Evolutionary conservation across 768 basidiomycete species (phyloP), one percentile per base, ranked within the genome.

Genomic region (Serendipita sp.): DNA sequence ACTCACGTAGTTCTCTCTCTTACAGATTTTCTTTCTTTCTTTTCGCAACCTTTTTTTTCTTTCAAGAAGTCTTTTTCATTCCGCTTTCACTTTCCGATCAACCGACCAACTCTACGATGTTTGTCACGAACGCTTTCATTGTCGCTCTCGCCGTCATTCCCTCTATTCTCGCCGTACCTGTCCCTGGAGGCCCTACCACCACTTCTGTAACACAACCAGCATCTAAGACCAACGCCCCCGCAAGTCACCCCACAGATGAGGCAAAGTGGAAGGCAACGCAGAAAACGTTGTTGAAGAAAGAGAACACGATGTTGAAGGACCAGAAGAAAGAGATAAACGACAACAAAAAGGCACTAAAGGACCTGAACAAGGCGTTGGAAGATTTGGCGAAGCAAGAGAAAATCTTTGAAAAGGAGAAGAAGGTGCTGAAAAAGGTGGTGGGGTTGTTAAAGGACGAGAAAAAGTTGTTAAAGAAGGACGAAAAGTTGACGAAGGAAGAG

Each of bases 51-150:
- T 23, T 23, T 23, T 54, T 23, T 23, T 23, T 23, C 23, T 23
- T 23, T 54, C 30, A 23, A 23, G 23, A 2, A 1, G 16, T 54
- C 11, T 54, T 28, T 54, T 54, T 54, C 52, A 54, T n/a, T 32
- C 16, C 52, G 16, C 52, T n/a, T n/a, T 32, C 1, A 54, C 32
- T 32, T 23, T 23, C 23, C 23, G 23, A 23, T 23, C 23, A 23
- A 23, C 1, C 23, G 23, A 23, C 23, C 23, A 23, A 23, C 23
- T 23, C 23, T 23, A 23, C 23, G 32, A 54, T 54, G 52, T 32
- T 54, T 15, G 45, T 64, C 46, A 64, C n/a, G 63, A 46, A 64
- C 63, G 38, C 63, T n/a, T 16, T 64, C 63, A 41, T 64, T 47
- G 46, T 47, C 10, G 44, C 38, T 28, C 44, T 64, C 46, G 63